Evolutionary conservation across 352 stramenopile species (phyloP).

Genomic region (Pythium coloratum): DNA sequence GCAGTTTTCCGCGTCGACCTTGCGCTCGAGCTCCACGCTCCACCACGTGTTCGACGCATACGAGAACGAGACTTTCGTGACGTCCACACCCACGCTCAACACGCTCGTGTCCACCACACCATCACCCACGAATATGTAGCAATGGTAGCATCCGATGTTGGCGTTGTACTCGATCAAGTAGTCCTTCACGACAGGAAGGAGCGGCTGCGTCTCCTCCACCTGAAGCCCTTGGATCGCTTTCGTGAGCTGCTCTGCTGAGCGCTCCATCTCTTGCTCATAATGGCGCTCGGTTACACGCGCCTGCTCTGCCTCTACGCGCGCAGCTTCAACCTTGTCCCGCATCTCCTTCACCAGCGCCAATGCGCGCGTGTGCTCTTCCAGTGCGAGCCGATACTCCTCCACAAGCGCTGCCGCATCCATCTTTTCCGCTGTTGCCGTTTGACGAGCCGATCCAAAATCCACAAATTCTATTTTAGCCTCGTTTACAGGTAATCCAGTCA

Average conservation of each 20-base stretch:
- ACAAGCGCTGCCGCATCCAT: constrained; percentile 27
- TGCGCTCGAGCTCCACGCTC: constrained; percentile 55
- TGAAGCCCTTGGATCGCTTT: constrained; percentile 30
- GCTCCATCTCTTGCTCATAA: constrained; percentile 38
- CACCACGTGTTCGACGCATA: constrained; percentile 32
- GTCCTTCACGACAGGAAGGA: constrained; percentile 19
- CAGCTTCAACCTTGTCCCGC: constrained; percentile 24
- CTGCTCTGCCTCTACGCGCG: constrained; percentile 31
- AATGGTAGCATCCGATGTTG: constrained; percentile 85
- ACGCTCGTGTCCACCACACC: constrained; percentile 26
- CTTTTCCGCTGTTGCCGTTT: not conserved
- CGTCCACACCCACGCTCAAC: constrained; percentile 39
- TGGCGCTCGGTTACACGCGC: constrained; percentile 28
- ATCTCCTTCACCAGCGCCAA: constrained; percentile 29
- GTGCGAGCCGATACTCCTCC: constrained; percentile 37
- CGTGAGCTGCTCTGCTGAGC: constrained; percentile 29
- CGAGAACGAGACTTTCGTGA: constrained; percentile 34
- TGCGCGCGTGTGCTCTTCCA: constrained; percentile 44
- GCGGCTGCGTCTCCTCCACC: not conserved
- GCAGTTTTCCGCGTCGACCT: constrained; percentile 46
- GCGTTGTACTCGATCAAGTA: constrained; percentile 73
- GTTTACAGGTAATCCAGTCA: not conserved
- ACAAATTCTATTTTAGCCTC: not conserved
- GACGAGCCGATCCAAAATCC: not conserved
- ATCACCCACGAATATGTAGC: constrained; percentile 43